Conservation (phyloP, 2,329 filamentous ascomycete species). For the Ophiostoma ulmi region DNA sequence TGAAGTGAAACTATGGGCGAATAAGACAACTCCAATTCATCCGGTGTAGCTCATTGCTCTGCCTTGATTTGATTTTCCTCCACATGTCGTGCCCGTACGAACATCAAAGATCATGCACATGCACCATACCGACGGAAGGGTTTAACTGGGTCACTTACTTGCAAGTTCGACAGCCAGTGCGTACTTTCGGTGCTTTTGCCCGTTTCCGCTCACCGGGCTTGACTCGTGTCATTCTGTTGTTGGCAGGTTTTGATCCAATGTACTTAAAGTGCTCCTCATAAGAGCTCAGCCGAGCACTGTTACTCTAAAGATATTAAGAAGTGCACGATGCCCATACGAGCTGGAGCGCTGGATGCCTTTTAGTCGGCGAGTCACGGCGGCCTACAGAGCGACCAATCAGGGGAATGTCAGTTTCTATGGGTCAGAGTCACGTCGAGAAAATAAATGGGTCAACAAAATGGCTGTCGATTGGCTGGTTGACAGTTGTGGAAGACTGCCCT, state of each 20-base stretch:
- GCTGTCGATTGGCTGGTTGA: background rate
- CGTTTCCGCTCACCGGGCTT: slow-evolving; percentile 25
- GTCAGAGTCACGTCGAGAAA: background rate
- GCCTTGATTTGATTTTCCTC: background rate
- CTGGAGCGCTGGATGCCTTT: background rate
- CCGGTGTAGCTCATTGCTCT: background rate
- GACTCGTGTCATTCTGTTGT: slow-evolving; percentile 22
- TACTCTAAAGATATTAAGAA: background rate
- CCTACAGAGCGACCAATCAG: background rate
- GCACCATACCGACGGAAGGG: background rate
- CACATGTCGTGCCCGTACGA: background rate
- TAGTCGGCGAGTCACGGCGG: slow-evolving; percentile 6
- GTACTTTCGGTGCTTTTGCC: slow-evolving; percentile 25
- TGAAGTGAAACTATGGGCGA: background rate
- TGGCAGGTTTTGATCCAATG: background rate
- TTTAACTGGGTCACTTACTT: slow-evolving; percentile 21
- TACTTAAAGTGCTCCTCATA: background rate
- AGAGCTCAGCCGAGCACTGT: background rate
- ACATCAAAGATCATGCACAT: background rate
- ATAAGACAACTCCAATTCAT: background rate
- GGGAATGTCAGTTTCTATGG: background rate
- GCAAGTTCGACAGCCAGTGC: slow-evolving; percentile 25
- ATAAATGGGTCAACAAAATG: background rate
- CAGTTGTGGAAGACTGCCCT: background rate
- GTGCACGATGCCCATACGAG: slow-evolving; percentile 21